phyloP scores from a whole-genome alignment of 108 stramenopile genomes.

The Cylindrotheca fusiformis region DNA sequence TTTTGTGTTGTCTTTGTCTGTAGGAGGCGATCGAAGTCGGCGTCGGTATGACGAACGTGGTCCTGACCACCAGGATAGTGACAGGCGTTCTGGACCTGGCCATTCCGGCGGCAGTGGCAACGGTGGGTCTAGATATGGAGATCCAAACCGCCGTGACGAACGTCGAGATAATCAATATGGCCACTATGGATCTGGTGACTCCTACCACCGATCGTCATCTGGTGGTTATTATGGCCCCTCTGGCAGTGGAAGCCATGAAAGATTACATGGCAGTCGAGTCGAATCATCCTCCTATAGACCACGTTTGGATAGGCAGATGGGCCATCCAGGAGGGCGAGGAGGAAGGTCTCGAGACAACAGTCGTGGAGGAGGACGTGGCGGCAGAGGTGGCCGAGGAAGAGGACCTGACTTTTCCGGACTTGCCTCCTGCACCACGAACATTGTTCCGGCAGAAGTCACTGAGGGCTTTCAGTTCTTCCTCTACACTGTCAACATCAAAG shows the following conservation, averaged over 20 bases:
- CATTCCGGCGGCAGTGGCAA: slow-evolving; percentile 14
- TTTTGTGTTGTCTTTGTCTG: neutral
- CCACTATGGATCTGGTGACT: too few species aligned
- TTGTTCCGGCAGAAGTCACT: slow-evolving; percentile 28
- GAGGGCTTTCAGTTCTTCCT: slow-evolving; percentile 46
- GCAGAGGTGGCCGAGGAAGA: slow-evolving; percentile 26
- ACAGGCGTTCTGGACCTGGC: neutral
- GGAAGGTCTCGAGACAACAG: too few species aligned
- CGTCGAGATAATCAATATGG: slow-evolving; percentile 15
- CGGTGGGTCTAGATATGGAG: slow-evolving; percentile 19
- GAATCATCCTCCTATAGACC: too few species aligned
- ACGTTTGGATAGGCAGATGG: too few species aligned
- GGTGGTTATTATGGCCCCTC: slow-evolving; percentile 18
- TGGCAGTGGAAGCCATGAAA: too few species aligned
- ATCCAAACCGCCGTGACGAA: slow-evolving; percentile 18
- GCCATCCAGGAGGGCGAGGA: too few species aligned
- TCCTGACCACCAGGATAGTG: neutral
- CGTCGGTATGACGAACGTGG: neutral
- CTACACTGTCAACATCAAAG: slow-evolving; percentile 32
- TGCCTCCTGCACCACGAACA: slow-evolving; percentile 31
- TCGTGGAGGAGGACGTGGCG: too few species aligned
- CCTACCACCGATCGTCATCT: slow-evolving; percentile 14
- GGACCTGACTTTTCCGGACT: slow-evolving; percentile 34
- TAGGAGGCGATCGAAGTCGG: neutral
- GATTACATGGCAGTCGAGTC: too few species aligned